Evolutionary conservation across 495 filamentous ascomycete species (phyloP), one percentile per base, ranked within the genome.

Genomic region (Penicillium taxi): DNA sequence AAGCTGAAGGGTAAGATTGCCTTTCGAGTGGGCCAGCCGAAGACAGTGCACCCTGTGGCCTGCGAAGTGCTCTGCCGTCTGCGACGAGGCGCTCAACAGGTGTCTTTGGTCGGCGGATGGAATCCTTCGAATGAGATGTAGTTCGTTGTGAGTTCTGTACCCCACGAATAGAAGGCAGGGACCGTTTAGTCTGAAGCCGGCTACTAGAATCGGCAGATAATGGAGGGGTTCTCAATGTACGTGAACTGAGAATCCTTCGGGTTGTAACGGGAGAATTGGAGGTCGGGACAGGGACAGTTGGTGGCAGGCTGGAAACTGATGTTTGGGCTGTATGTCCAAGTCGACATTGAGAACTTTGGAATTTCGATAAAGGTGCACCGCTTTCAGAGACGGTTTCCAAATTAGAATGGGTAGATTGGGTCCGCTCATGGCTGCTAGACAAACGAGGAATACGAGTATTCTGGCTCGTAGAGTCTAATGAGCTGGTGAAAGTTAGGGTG

Each of bases 321-420:
- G 80, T 77, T 39, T 85, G 75, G 20, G 77, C 63, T 18, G 75
- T 69, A 58, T 85, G 76, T n/a, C 71, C 75, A 18, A 83, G 61
- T 36, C 79, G 74, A 5, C 81, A 84, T 37, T 76, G 72, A 20
- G 81, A 72, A 42, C 78, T 69, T 20, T 75, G 57, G 33, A 69
- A 72, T 35, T 61, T 67, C 26, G 66, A 67, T 41, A 82, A 71
- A 19, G 83, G 78, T 17, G 78, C 86, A 38, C 88, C 90, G 38
- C 80, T 84, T 60, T 96, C 93, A 25, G 85, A 94, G 2, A 96
- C 88, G 20, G 90, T 89, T 44, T 95, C 91, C 7, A 98, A 70
- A 2, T 78, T 81, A n/a, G 86, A 82, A 48, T 75, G 56, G 2
- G 79, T 81, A 12, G 86, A 82, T 50, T 75, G 74, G 8, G 72